Evolutionary conservation across 2,329 filamentous ascomycete genomes (phyloP), one percentile per base, ranked within the genome.

Genomic region (Aspergillus oerlinghausenensis): DNA sequence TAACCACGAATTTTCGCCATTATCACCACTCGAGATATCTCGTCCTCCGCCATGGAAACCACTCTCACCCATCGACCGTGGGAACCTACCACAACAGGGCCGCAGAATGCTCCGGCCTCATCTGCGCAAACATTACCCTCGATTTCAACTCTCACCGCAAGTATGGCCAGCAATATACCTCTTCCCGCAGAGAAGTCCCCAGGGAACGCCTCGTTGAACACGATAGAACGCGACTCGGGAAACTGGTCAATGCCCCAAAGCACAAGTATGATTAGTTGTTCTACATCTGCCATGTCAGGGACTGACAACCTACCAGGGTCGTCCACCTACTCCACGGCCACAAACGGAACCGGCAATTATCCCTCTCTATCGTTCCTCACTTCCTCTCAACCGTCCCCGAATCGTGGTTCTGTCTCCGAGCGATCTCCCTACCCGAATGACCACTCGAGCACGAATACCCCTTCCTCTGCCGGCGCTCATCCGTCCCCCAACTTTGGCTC

Each of bases 191-290:
- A 79, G 57, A 77, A 78, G 59, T 75, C 73, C 0, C 75, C 74
- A 9, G 73, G 71, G 21, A 71, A 76, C 53, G 65, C 72, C 8
- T 77, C 76, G 4, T 63, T 78, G 59, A 77, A 75, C 54, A 77
- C 76, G 14, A 72, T 77, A 57, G 78, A 81, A 66, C 79, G 82
- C 58, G 82, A 84, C 67, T 84, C 82, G 23, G 82, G 82, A 58
- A 83, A 80, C 67, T 84, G 82, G 82, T 83, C 82, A 53, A 80
- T 83, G 64, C 80, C 82, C 57, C 82, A 82, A 64, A 83, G 81
- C 70, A 81, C 82, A 67, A 79, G 82, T 83, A 72, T 68, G 77
- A 35, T 55, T 54, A 68, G 53, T 43, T 54, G 54, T 52, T 45
- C 57, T 47, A 49, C 45, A 55, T 26, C 32, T 26, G n/a, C 17